Evolutionary conservation across 495 filamentous ascomycete genomes (phyloP), one percentile per base, ranked within the genome.

Genomic region (Penicillium odoratum): DNA sequence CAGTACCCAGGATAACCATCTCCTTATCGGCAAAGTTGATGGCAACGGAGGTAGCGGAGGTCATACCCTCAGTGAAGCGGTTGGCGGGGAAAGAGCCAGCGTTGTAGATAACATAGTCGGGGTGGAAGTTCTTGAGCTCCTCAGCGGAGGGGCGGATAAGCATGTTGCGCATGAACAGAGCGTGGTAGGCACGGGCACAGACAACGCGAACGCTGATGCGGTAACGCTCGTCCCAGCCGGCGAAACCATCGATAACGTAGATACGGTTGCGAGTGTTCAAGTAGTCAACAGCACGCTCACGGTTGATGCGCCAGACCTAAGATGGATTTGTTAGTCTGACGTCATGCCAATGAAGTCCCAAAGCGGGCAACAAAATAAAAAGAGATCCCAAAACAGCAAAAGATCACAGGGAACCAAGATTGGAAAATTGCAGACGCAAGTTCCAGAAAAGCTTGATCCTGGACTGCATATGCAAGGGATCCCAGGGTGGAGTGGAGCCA

Each of bases 91-190:
- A 98, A 48, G 88, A 90, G 57, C 94, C 94, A 61, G 94, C 95
- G 70, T 98, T 98, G 86, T 98, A 98, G 81, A 98, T 98, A 65
- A 92, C 92, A 82, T 98, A 98, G 82, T 98, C 92, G 61, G 94
- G 94, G 76, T 96, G 91, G 85, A 98, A 98, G 79, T 90, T 83
- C 76, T 95, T 86, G 43, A 98, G 86, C 83, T 98, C 92, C 75
- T 93, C 90, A 51, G 81, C 82, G 45, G 84, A 78, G 56, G 94
- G 94, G 69, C 94, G 88, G 81, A 98, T 98, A 70, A 98, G 90
- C 94, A 98, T 98, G 83, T 98, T 98, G 67, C 95, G 91, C 94
- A 98, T 98, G 90, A 98, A 98, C 58, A 98, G 85, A 61, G 94
- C 94, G 83, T 98, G 94, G 83, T 98, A 98, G 76, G 94, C 94